A percentile compares a stretch with the other conserved stretches of the same genome.
Evolutionary conservation across 176 grass and related monocot species (phyloP).

Genomic region (Echinochloa phyllopogon): DNA sequence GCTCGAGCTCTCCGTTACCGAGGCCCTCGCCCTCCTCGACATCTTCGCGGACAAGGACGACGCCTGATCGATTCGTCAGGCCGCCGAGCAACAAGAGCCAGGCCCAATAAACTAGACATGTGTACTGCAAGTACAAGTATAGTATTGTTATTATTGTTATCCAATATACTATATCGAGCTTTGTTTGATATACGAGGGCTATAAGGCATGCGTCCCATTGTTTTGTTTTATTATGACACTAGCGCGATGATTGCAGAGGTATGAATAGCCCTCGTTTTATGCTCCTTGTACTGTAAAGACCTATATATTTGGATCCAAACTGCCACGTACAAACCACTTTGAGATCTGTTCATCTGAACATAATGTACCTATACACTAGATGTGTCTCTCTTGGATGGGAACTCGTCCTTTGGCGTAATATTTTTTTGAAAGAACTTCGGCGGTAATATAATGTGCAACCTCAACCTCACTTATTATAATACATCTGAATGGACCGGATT

Average conservation of each 20-base stretch:
- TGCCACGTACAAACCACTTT: background rate
- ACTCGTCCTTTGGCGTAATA: background rate
- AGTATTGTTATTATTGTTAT: background rate
- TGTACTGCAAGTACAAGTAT: background rate
- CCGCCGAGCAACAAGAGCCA: no score
- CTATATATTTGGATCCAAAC: background rate
- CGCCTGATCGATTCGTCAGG: slow-evolving; percentile 47
- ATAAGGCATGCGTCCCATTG: slow-evolving; percentile 14
- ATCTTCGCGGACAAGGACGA: slow-evolving; percentile 77
- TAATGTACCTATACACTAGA: background rate
- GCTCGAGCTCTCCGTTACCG: slow-evolving; percentile 83
- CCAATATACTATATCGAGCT: background rate
- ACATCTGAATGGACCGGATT: background rate
- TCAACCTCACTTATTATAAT: no score
- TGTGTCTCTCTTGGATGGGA: background rate
- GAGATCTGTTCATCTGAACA: background rate
- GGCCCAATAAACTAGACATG: background rate
- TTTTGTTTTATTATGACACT: slow-evolving; percentile 28
- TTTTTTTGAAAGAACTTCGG: no score
- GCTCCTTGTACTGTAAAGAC: no score
- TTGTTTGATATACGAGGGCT: background rate
- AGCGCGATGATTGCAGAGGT: slow-evolving; percentile 23
- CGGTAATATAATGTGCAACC: background rate
- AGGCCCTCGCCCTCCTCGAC: slow-evolving; percentile 86
- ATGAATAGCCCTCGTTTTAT: slow-evolving; percentile 25